A percentile compares a stretch with the other conserved stretches of the same genome.
Conservation (phyloP, 306 rosid species). For the Argentina anserina region DNA sequence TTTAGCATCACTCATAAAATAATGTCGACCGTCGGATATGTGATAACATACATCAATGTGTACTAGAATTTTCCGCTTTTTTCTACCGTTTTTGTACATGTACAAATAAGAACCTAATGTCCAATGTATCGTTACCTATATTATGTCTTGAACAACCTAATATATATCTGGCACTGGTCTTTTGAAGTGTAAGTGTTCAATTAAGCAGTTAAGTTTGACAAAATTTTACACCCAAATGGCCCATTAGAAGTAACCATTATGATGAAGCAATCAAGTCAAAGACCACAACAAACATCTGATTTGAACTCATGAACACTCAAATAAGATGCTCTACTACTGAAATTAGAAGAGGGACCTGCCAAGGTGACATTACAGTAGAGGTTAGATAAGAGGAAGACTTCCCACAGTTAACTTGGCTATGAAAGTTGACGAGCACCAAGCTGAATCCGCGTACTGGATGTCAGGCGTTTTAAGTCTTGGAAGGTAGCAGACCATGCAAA, state of each 20-base stretch:
- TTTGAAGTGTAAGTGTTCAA: background rate
- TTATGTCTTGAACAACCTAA: background rate
- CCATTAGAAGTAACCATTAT: background rate
- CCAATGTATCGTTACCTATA: too few species aligned
- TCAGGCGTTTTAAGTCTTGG: constrained; percentile 22
- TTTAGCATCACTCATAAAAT: too few species aligned
- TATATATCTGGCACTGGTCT: background rate
- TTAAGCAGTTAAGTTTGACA: background rate
- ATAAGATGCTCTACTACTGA: background rate
- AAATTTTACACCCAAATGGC: background rate
- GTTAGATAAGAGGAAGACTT: background rate
- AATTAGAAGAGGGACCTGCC: constrained; percentile 5
- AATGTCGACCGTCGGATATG: too few species aligned
- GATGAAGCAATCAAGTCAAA: background rate
- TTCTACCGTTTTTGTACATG: too few species aligned
- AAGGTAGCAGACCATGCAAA: constrained; percentile 39
- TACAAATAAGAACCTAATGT: too few species aligned
- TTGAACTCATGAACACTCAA: background rate
- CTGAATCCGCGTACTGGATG: background rate
- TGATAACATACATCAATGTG: too few species aligned
- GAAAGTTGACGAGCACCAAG: background rate
- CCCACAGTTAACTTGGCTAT: background rate
- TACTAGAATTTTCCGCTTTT: too few species aligned
- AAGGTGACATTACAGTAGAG: constrained; percentile 4
- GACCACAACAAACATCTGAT: background rate